Base-by-base conservation (phyloP, 2,329 filamentous ascomycete species). In the Pochonia chlamydosporia region DNA sequence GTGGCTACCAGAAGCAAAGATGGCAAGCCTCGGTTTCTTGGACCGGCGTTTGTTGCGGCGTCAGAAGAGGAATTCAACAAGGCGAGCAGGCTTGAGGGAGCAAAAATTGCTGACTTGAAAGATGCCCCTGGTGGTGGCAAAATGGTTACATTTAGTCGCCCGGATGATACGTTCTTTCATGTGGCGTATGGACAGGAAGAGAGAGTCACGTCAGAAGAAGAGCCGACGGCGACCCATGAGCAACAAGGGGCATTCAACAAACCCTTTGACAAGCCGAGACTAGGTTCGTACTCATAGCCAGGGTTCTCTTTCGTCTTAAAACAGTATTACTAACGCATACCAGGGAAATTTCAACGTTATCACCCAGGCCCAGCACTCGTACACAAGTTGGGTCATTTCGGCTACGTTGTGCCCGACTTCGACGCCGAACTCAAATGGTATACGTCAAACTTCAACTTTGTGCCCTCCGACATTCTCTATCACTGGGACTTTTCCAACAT, bases 371-470 rank as follows among this genome's bases (percentile, higher is more conserved):
- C 64, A 6, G 61, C 61, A 8, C 52, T 60, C 7, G 54, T 67
- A 7, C 63, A 68, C 50, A 67, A 70, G 49, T 52, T 71, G 1
- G 69, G 70, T 1, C 70, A 72, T 50, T 66, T 61, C 47, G 70
- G 69, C 16, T 63, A 62, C 40, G 37, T 30, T 5, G 39, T 43
- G 3, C 26, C 52, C 4, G 51, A 64, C 11, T 69, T 67, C 46
- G 60, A 66, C 24, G 47, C 51, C 2, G 56, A 62, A 8, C 18
- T 67, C 2, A 52, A 52, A 1, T 73, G 63, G 50, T 73, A 72
- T 53, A 67, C 63, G 0, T 20, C 25, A 2, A 64, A 64, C 42
- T 71, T 73, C 62, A 72, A 72, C 54, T 60, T 73, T 42, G 62
- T 64, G 1, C 64, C 63, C 1, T 60, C 63, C 0, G 68, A 74